Evolutionary conservation across 495 filamentous ascomycete genomes (phyloP).

Genomic region (Daldinia childiae): DNA sequence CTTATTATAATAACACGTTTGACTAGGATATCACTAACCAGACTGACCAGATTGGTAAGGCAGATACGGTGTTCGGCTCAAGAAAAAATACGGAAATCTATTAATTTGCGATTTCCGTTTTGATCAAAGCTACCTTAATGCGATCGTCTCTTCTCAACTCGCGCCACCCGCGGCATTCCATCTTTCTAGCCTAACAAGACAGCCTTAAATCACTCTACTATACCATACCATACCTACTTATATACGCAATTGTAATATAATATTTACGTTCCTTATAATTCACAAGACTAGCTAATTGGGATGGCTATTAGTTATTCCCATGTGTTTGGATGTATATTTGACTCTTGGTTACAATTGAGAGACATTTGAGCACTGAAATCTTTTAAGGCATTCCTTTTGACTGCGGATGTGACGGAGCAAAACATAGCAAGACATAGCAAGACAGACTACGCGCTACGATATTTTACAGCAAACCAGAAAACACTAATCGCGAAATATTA

Average conservation of each 20-base stretch:
- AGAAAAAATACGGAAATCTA: not conserved
- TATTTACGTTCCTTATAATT: not conserved
- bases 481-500: not conserved
- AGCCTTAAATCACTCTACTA: not conserved
- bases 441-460: slow-evolving; percentile 3
- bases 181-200: slow-evolving; percentile 5
- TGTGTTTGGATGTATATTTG: slow-evolving; percentile 11
- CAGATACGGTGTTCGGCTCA: not conserved
- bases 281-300: not conserved
- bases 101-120: slow-evolving; percentile 1
- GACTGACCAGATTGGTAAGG: not conserved
- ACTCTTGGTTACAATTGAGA: slow-evolving; percentile 24
- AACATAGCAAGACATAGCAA: not conserved
- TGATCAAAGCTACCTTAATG: not conserved
- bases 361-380: slow-evolving; percentile 1
- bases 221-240: not conserved
- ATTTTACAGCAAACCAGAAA: not conserved
- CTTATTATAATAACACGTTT: not conserved
- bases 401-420: slow-evolving; percentile 35
- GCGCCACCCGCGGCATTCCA: slow-evolving; percentile 16
- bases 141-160: not conserved
- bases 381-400: slow-evolving; percentile 16
- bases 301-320: slow-evolving; percentile 21
- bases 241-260: not conserved
- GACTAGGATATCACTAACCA: not conserved